Conservation (phyloP, 176 grass and related monocot species). For the Stipa capillata region DNA sequence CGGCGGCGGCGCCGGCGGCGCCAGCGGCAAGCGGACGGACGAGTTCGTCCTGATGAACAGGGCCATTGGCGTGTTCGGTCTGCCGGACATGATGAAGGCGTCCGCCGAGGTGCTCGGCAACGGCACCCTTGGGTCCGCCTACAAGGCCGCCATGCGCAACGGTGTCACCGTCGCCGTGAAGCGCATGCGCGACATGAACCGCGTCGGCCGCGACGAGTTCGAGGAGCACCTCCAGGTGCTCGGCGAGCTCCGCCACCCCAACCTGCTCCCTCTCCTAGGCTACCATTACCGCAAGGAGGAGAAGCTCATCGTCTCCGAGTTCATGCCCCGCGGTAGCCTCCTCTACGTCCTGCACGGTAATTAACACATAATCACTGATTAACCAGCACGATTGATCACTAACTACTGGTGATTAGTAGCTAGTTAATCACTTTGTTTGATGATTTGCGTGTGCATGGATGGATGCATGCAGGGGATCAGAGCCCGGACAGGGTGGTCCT, state of each 20-base stretch:
- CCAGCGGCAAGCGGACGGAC: neutral
- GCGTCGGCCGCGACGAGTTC: slow-evolving; percentile 50
- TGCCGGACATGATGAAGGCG: slow-evolving; percentile 90
- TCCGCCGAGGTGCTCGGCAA: slow-evolving; percentile 78
- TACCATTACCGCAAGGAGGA: slow-evolving; percentile 84
- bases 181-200: slow-evolving; percentile 89
- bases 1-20: too few species aligned
- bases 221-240: slow-evolving; percentile 52
- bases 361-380: too few species aligned
- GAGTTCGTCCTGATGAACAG: slow-evolving; percentile 62
- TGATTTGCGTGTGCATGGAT: neutral
- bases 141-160: slow-evolving; percentile 75
- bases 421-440: too few species aligned
- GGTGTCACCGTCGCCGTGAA: slow-evolving; percentile 61
- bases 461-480: slow-evolving; percentile 35
- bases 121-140: slow-evolving; percentile 61
- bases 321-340: slow-evolving; percentile 69
- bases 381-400: neutral
- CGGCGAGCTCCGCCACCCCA: slow-evolving; percentile 58
- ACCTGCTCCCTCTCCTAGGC: slow-evolving; percentile 57
- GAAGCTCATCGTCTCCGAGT: slow-evolving; percentile 78
- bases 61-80: slow-evolving; percentile 32
- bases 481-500: slow-evolving; percentile 24
- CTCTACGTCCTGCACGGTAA: slow-evolving; percentile 82
- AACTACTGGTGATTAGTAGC: neutral